Evolutionary conservation across 495 filamentous ascomycete species (phyloP).

Genomic region (Hypoxylon fragiforme): DNA sequence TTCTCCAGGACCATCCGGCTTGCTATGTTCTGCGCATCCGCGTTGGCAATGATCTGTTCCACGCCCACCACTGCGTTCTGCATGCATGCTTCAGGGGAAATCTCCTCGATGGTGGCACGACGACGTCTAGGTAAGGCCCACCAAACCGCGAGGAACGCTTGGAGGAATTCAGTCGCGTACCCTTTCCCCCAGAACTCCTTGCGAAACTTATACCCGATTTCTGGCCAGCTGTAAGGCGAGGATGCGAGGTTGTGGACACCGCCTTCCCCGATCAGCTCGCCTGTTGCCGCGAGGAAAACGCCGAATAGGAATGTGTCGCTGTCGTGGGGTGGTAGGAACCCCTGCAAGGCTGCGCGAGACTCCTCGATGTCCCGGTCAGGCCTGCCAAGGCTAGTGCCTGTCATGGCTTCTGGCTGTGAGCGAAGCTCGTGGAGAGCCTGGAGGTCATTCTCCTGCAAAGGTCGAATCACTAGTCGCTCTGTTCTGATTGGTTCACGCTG

Average conservation of each 20-base stretch:
- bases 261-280: slow-evolving; percentile 47
- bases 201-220: slow-evolving; percentile 53
- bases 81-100: too few relatives aligned
- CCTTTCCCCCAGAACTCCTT: slow-evolving; percentile 51
- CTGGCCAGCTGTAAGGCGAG: slow-evolving; percentile 45
- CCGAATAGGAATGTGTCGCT: slow-evolving; percentile 42
- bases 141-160: slow-evolving; percentile 44
- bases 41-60: slow-evolving; percentile 15
- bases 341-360: slow-evolving; percentile 36
- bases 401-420: slow-evolving; percentile 52
- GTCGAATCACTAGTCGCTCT: slow-evolving; percentile 48
- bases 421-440: slow-evolving; percentile 43
- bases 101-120: neutral
- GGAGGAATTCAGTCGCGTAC: slow-evolving; percentile 51
- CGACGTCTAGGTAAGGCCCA: slow-evolving; percentile 39
- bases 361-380: slow-evolving; percentile 41
- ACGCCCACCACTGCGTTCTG: too few relatives aligned
- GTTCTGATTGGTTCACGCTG: slow-evolving; percentile 38
- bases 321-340: slow-evolving; percentile 35
- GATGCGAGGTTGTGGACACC: slow-evolving; percentile 35
- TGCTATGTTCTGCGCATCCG: slow-evolving; percentile 2
- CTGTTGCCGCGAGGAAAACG: slow-evolving; percentile 42
- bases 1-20: slow-evolving; percentile 22
- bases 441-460: slow-evolving; percentile 39
- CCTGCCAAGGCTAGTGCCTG: slow-evolving; percentile 39